Base-by-base conservation (phyloP, 352 stramenopile genomes). In the Elongisporangium anandrum region DNA sequence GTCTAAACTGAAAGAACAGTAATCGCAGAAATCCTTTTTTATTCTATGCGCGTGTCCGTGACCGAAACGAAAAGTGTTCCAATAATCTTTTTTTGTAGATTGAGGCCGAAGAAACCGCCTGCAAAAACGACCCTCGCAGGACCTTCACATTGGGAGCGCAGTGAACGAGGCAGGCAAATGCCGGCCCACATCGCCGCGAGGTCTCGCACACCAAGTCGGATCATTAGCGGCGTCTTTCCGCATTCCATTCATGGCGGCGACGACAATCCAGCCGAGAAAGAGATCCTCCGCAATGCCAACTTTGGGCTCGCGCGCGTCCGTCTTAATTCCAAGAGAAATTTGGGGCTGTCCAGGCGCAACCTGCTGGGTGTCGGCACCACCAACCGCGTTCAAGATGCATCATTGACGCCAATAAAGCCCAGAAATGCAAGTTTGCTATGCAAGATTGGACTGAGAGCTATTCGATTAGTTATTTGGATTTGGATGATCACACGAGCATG, bases 211-310 rank as follows among this genome's bases (percentile, higher is more conserved):
- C 29, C 5, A 8, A 65, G 57, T 24, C 57, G 62, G 39, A 29
- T 64, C 50, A 34, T 56, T 13, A 67, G 61, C 5, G 61, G 57
- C 3, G 62, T 65, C 8, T 68, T 68, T 17, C 45, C 62, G 13
- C 56, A 56, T 15, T 64, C 62, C 15, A 56, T 68, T 26, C 62
- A 17, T 16, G 61, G 61, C 4, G 56, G 22, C 48, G 57, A 10
- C 9, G 56, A 64, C 24, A 57, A 67, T 9, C 56, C 54, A 22
- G 26, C n/a, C n/a, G 61, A 67, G 20, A 52, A 52, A 12, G 41
- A 20, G 26, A 59, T 67, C 26, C 50, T 64, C 19, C 61, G 52
- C 20, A 64, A 67, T 47, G 56, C 56, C 20, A 23, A 48, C 24
- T 67, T 67, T 34, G 61, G 61, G 7, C 45, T 67, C 24, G 41